phyloP scores from a whole-genome alignment of 192 early-diverging fungal species.

The Spinellus fusiger region DNA sequence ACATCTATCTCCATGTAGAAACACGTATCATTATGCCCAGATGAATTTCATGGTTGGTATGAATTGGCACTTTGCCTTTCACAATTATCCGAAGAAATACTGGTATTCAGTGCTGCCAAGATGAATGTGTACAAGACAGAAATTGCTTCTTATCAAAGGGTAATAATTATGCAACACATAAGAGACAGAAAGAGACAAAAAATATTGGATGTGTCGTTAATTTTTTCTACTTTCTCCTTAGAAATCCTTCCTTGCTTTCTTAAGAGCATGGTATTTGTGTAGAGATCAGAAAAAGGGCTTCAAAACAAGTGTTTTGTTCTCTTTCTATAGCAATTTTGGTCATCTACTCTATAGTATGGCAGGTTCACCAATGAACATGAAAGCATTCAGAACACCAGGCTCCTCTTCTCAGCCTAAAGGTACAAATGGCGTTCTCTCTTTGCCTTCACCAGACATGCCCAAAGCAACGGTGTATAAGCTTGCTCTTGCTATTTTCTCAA shows the following conservation, averaged over 20 bases:
- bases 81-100: conserved; percentile 56
- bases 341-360: conserved; percentile 42
- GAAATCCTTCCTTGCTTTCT: conserved; percentile 62
- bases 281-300: not conserved
- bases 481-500: conserved; percentile 12
- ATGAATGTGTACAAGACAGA: conserved; percentile 41
- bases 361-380: conserved; percentile 45
- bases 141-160: conserved; percentile 56
- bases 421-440: not conserved
- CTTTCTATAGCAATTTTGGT: conserved; percentile 49
- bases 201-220: not conserved
- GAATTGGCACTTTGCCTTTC: conserved; percentile 51
- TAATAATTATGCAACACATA: conserved; percentile 7
- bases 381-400: conserved; percentile 31
- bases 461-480: conserved; percentile 35
- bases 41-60: conserved; percentile 58
- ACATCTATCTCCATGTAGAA: conserved; percentile 3
- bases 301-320: conserved; percentile 12
- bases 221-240: conserved; percentile 9
- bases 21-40: conserved; percentile 52
- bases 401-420: not conserved
- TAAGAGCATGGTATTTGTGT: conserved; percentile 15
- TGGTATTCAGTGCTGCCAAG: conserved; percentile 54
- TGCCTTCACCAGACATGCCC: not conserved
- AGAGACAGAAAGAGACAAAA: not conserved